phyloP scores from a whole-genome alignment of 1,284 basidiomycete species.

The Ceratobasidium sp. region DNA sequence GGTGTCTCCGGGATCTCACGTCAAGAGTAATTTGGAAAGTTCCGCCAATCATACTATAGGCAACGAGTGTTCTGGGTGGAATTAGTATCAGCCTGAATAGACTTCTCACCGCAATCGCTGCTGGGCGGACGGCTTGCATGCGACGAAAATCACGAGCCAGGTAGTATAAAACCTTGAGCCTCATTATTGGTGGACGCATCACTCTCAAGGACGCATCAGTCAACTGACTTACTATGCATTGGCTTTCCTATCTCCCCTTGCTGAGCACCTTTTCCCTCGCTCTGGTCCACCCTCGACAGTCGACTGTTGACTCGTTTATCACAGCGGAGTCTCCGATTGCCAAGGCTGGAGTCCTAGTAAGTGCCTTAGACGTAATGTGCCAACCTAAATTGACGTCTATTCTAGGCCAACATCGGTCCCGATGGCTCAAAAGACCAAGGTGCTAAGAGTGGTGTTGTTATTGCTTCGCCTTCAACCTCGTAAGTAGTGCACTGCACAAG shows the following conservation, averaged over 20 bases:
- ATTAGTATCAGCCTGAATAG: background rate
- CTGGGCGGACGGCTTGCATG: background rate
- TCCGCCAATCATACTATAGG: conserved; percentile 4
- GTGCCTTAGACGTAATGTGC: background rate
- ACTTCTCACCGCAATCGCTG: background rate
- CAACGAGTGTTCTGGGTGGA: background rate
- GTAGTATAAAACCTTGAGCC: background rate
- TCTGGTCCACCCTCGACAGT: conserved; percentile 25
- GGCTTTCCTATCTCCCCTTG: conserved; percentile 3
- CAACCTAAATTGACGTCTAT: conserved; percentile 5
- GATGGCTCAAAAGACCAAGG: conserved; percentile 40
- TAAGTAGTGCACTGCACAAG: background rate
- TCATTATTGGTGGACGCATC: background rate
- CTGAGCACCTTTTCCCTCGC: background rate
- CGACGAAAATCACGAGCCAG: background rate
- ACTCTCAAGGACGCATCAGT: background rate
- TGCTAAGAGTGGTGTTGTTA: conserved; percentile 40
- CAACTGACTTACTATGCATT: conserved; percentile 7
- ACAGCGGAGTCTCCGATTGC: conserved; percentile 38
- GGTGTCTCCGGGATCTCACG: background rate
- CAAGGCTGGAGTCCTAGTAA: conserved; percentile 17
- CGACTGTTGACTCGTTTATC: conserved; percentile 32
- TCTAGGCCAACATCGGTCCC: conserved; percentile 42
- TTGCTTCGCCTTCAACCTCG: conserved; percentile 42
- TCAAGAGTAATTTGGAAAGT: conserved; percentile 6